Evolutionary conservation across 2,329 filamentous ascomycete species (phyloP).

Genomic region (Metarhizium guizhouense): DNA sequence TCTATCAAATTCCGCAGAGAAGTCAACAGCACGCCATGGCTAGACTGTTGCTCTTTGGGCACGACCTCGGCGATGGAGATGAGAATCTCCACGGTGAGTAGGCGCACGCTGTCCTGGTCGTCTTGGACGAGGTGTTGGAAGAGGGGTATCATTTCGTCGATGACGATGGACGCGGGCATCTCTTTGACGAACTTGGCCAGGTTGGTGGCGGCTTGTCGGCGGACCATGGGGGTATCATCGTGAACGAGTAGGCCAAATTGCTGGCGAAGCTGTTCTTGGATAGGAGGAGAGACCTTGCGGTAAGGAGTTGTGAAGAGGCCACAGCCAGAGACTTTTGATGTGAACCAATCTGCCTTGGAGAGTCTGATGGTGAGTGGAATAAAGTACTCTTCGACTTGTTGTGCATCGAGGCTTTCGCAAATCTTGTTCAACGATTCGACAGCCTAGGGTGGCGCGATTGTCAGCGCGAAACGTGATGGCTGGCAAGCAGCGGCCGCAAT

Average conservation of each 20-base stretch:
- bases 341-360: conserved; percentile 99
- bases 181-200: conserved; percentile 96
- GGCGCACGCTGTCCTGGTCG: conserved; percentile 93
- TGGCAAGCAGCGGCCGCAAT: background rate
- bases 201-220: conserved; percentile 92
- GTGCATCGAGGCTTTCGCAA: conserved; percentile 79
- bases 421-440: conserved; percentile 99
- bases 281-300: conserved; percentile 75
- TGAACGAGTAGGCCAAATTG: conserved; percentile 91
- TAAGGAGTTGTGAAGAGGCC: conserved; percentile 93
- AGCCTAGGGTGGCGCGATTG: conserved; percentile 48
- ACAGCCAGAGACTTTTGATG: conserved; percentile 95
- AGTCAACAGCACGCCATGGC: conserved; percentile 85
- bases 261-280: conserved; percentile 84
- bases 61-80: conserved; percentile 96
- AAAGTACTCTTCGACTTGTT: conserved; percentile 95
- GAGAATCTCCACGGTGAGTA: conserved; percentile 92
- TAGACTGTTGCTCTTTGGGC: conserved; percentile 95
- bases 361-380: conserved; percentile 92
- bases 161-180: conserved; percentile 83
- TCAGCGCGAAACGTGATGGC: conserved; percentile 4
- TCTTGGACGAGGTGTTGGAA: conserved; percentile 96
- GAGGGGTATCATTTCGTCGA: conserved; percentile 97
- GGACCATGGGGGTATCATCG: conserved; percentile 98
- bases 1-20: conserved; percentile 90